Conservation (phyloP, 805 yeast species). For the Hanseniaspora mollemarum region DNA sequence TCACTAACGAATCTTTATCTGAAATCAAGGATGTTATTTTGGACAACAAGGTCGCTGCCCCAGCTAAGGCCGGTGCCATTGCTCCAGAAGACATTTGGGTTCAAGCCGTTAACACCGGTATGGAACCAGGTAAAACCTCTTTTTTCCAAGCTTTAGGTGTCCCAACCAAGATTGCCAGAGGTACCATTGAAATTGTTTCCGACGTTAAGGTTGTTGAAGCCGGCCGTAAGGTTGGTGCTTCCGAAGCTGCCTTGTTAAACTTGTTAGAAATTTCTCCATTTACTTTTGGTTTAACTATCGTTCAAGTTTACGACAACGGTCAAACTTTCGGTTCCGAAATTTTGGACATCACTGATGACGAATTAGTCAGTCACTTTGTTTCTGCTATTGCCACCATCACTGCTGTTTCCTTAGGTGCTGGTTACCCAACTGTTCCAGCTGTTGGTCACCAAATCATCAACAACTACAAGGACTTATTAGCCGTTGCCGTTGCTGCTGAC, state of each 20-base stretch:
- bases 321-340: conserved; percentile 93
- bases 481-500: conserved; percentile 95
- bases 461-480: conserved; percentile 98
- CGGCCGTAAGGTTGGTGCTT: conserved; percentile 88
- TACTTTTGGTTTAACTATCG: conserved; percentile 95
- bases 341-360: conserved; percentile 97
- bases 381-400: conserved; percentile 89
- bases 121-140: conserved; percentile 99
- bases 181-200: conserved; percentile 98
- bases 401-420: conserved; percentile 90
- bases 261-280: conserved; percentile 99
- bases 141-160: conserved; percentile 99
- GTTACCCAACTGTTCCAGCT: conserved; percentile 99
- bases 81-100: conserved; percentile 97
- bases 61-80: conserved; percentile 99
- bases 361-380: conserved; percentile 83
- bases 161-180: conserved; percentile 99
- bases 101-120: conserved; percentile 99
- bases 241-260: conserved; percentile 97
- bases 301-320: conserved; percentile 97
- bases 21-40: conserved; percentile 77
- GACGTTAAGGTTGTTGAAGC: conserved; percentile 91
- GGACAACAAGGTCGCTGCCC: conserved; percentile 97
- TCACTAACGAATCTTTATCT: conserved; percentile 94
- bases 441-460: conserved; percentile 97